Conservation (phyloP, 148 eudicot genomes). For the Pharnaceum exiguum region DNA sequence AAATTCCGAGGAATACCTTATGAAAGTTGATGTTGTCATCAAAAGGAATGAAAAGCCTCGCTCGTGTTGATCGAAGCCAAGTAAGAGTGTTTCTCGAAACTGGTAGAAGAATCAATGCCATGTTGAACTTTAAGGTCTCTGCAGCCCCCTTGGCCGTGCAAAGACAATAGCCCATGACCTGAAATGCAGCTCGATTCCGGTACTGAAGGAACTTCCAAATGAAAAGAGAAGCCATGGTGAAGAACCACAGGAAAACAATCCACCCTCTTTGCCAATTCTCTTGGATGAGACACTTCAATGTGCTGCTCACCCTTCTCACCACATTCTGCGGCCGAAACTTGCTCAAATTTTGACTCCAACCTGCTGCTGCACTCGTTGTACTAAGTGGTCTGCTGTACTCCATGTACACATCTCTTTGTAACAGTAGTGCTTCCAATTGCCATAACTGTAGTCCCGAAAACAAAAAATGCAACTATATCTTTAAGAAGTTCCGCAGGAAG, state of each 20-base stretch:
- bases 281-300: slow-evolving; percentile 46
- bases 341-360: slow-evolving; percentile 68
- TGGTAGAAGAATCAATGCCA: slow-evolving; percentile 87
- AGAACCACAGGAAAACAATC: slow-evolving; percentile 66
- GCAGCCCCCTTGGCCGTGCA: slow-evolving; percentile 97
- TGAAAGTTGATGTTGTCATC: slow-evolving; percentile 92
- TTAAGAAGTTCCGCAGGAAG: neutral
- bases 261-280: slow-evolving; percentile 91
- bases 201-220: slow-evolving; percentile 84
- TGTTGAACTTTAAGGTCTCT: slow-evolving; percentile 86
- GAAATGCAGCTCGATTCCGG: slow-evolving; percentile 54
- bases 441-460: slow-evolving; percentile 53
- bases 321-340: slow-evolving; percentile 31
- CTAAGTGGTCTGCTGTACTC: slow-evolving; percentile 84
- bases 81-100: slow-evolving; percentile 84
- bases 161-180: slow-evolving; percentile 86
- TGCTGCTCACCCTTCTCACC: slow-evolving; percentile 39
- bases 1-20: slow-evolving; percentile 45
- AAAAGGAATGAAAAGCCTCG: slow-evolving; percentile 62
- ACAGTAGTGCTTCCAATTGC: slow-evolving; percentile 83
- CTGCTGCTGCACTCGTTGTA: slow-evolving; percentile 52
- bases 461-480: neutral
- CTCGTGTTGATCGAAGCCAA: slow-evolving; percentile 73
- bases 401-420: slow-evolving; percentile 83
- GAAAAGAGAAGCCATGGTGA: slow-evolving; percentile 60